phyloP scores from a whole-genome alignment of 2,329 filamentous ascomycete genomes.

The Penicillium thymicola region DNA sequence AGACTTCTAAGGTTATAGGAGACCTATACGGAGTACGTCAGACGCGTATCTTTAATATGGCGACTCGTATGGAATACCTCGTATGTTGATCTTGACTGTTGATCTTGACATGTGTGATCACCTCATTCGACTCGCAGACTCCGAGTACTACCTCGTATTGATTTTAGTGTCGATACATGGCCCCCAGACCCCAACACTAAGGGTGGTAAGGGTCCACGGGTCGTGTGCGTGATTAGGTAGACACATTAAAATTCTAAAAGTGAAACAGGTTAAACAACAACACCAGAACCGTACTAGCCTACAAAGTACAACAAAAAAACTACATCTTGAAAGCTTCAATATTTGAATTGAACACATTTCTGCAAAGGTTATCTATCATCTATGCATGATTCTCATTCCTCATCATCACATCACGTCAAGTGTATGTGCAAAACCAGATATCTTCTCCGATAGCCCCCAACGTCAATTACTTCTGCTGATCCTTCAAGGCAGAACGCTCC shows the following conservation, averaged over 20 bases:
- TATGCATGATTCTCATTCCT: neutral
- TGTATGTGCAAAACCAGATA: neutral
- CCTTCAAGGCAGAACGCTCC: conserved; percentile 7
- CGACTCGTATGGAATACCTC: neutral
- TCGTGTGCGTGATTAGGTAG: too few relatives aligned
- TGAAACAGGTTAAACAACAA: too few relatives aligned
- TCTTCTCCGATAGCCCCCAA: too few relatives aligned
- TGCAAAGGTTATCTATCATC: neutral
- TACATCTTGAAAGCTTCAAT: neutral
- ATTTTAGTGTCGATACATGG: neutral
- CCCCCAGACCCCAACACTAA: too few relatives aligned
- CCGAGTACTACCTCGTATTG: neutral
- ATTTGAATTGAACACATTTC: neutral
- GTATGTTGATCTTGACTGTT: neutral
- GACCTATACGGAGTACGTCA: neutral
- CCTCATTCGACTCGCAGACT: neutral
- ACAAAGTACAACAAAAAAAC: neutral
- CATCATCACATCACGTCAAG: neutral
- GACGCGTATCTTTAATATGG: neutral
- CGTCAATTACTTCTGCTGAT: neutral
- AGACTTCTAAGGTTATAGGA: neutral
- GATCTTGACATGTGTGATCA: conserved; percentile 1
- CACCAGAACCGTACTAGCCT: neutral
- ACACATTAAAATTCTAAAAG: too few relatives aligned
- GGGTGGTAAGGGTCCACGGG: too few relatives aligned